These are phyloP conservation scores for Xylaria sp. DNA, from an alignment of 2,329 filamentous ascomycete species.

Conservation along the genomic window DNA sequence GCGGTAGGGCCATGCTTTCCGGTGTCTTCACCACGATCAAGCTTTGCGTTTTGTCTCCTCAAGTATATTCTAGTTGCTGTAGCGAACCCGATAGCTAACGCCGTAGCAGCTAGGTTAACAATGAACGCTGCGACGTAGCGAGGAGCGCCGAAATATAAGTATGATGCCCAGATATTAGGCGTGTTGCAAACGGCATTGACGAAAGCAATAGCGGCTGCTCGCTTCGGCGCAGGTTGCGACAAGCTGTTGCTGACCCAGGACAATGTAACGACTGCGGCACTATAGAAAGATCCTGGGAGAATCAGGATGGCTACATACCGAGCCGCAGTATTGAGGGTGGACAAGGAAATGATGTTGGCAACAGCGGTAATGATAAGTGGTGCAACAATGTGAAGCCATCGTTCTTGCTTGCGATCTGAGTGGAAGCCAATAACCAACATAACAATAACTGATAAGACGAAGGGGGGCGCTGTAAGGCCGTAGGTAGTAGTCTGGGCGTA, in stretches of 20 bases:
- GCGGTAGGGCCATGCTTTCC: conserved; percentile 48
- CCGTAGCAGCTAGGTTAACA: conserved; percentile 47
- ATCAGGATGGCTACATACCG: conserved; percentile 57
- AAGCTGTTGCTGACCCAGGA: conserved; percentile 48
- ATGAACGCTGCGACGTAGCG: conserved; percentile 46
- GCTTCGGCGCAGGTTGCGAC: conserved; percentile 41
- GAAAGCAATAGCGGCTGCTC: conserved; percentile 47
- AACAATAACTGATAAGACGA: conserved; percentile 48
- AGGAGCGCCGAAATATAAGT: conserved; percentile 46
- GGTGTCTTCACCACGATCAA: conserved; percentile 44
- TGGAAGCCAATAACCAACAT: conserved; percentile 51
- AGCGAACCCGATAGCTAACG: conserved; percentile 46
- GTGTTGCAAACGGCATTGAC: conserved; percentile 49
- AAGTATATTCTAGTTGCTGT: conserved; percentile 45
- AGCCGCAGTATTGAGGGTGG: conserved; percentile 53
- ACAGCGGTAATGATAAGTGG: conserved; percentile 45
- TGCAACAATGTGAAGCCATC: conserved; percentile 46
- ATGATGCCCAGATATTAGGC: conserved; percentile 48
- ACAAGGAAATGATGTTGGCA: conserved; percentile 49
- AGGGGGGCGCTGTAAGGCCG: conserved; percentile 46
- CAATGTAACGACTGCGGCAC: conserved; percentile 44
- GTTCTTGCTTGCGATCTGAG: conserved; percentile 47
- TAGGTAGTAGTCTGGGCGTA: conserved; percentile 51
- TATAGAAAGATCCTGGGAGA: conserved; percentile 50
- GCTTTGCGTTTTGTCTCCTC: conserved; percentile 44